A percentile compares a stretch with the other conserved stretches of the same genome.
phyloP scores from a whole-genome alignment of 78 protist species.

The slime mould (Dictyostelium discoideum) region dicty_2.7 NC_007089.4:4826501-4827000 shows the following conservation, averaged over 20 bases:
- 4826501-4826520: no score
- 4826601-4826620: no score
- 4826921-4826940: slow-evolving; percentile 48
- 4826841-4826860: slow-evolving; percentile 25
- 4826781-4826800: background rate
- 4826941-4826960: slow-evolving; percentile 77
- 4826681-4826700: no score
- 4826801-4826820: slow-evolving; percentile 74
- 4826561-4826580: no score
- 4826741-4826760: background rate
- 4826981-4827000: slow-evolving; percentile 78
- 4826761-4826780: background rate
- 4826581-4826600: no score
- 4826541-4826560: no score
- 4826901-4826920: slow-evolving; percentile 70
- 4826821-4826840: slow-evolving; percentile 52
- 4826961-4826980: slow-evolving; percentile 78
- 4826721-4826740: no score
- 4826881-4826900: background rate
- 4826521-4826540: no score
- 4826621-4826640: no score
- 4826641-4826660: no score
- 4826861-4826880: slow-evolving; percentile 17
- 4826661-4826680: no score
- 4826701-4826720: no score